phyloP scores from a whole-genome alignment of 2,329 filamentous ascomycete species.

The Aspergillus versicolor region DNA sequence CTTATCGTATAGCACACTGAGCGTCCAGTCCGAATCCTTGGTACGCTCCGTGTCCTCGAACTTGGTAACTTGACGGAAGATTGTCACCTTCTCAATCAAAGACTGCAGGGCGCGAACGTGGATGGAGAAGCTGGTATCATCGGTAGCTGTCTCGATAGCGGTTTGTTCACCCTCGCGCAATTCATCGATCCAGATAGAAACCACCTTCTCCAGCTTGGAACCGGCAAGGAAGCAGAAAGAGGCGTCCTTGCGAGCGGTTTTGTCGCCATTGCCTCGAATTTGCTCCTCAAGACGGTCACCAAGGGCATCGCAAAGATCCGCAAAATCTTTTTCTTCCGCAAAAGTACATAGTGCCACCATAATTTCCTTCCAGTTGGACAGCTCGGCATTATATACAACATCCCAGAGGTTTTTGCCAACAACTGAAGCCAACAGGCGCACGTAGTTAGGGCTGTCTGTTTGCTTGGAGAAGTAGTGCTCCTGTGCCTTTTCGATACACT shows the following conservation, averaged over 20 bases:
- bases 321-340: slow-evolving; percentile 85
- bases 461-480: slow-evolving; percentile 84
- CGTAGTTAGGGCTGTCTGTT: slow-evolving; percentile 80
- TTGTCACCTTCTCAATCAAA: slow-evolving; percentile 96
- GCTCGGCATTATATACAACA: slow-evolving; percentile 91
- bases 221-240: slow-evolving; percentile 96
- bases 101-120: slow-evolving; percentile 85
- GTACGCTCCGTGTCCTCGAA: slow-evolving; percentile 77
- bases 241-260: slow-evolving; percentile 72
- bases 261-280: slow-evolving; percentile 55
- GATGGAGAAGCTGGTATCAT: slow-evolving; percentile 84
- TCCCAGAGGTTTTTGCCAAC: slow-evolving; percentile 98
- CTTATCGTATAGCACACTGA: slow-evolving; percentile 83
- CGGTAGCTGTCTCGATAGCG: slow-evolving; percentile 65
- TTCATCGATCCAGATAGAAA: slow-evolving; percentile 89
- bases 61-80: slow-evolving; percentile 91
- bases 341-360: slow-evolving; percentile 97
- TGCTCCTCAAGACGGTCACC: slow-evolving; percentile 85
- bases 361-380: slow-evolving; percentile 93
- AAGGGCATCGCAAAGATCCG: slow-evolving; percentile 90
- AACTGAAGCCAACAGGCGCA: slow-evolving; percentile 85
- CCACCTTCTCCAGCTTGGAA: slow-evolving; percentile 96
- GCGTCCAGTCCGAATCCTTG: slow-evolving; percentile 80
- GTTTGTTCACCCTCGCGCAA: slow-evolving; percentile 79
- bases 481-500: slow-evolving; percentile 91